phyloP scores from a whole-genome alignment of 2,329 filamentous ascomycete species.

The Alternaria sp. region DNA sequence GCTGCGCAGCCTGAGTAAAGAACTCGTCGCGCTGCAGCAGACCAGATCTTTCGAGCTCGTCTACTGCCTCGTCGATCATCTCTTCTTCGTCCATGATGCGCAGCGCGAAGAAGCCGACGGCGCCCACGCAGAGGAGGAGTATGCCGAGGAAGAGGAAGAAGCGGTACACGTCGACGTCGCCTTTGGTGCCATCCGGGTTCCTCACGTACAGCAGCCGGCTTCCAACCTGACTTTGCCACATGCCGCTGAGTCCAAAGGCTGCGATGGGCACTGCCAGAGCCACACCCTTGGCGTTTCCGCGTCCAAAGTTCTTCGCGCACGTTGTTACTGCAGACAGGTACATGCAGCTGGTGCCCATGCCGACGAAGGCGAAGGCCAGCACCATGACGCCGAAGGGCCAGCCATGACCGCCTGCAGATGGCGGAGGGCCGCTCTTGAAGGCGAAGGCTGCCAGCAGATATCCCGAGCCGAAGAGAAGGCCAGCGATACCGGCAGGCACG shows the following conservation, averaged over 20 bases:
- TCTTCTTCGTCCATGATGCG: constrained; percentile 83
- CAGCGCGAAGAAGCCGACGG: constrained; percentile 76
- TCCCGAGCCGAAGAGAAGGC: constrained; percentile 75
- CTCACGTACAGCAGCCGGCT: constrained; percentile 77
- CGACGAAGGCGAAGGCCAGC: constrained; percentile 80
- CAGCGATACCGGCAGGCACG: constrained; percentile 75
- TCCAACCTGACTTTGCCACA: constrained; percentile 93
- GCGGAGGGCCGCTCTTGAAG: constrained; percentile 67
- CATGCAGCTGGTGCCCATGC: constrained; percentile 83
- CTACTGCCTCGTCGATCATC: constrained; percentile 87
- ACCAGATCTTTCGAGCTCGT: constrained; percentile 89
- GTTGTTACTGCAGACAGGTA: constrained; percentile 92
- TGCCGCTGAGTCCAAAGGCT: constrained; percentile 88
- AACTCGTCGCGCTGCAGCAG: constrained; percentile 77
- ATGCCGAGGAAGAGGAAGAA: constrained; percentile 87
- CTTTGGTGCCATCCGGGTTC: constrained; percentile 64
- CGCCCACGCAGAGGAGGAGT: constrained; percentile 72
- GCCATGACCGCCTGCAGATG: constrained; percentile 58
- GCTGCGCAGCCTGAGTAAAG: constrained; percentile 64
- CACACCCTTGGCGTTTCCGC: constrained; percentile 83
- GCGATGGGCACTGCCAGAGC: constrained; percentile 91
- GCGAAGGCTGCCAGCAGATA: constrained; percentile 84
- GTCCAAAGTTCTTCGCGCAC: constrained; percentile 97
- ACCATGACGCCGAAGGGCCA: constrained; percentile 86
- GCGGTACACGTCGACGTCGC: constrained; percentile 74